These are phyloP conservation scores for Cutaneotrichosporon curvatum DNA, from an alignment of 1,284 basidiomycete species.

Conservation along the genomic window DNA sequence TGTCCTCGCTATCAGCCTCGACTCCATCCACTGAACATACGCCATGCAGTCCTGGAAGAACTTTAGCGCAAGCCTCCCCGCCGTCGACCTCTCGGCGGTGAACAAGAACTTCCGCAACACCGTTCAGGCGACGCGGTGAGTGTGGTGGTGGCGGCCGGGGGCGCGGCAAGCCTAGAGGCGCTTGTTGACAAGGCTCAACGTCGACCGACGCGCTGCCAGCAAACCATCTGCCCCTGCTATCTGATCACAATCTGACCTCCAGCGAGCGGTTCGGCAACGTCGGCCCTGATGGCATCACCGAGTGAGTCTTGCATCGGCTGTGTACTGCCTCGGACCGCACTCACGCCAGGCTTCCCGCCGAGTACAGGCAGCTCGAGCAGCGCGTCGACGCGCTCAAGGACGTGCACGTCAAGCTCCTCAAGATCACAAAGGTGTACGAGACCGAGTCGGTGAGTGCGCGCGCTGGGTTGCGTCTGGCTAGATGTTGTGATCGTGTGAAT, in stretches of 20 bases:
- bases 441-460: constrained; percentile 51
- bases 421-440: constrained; percentile 79
- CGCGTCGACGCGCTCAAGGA: constrained; percentile 85
- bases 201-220: no score
- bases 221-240: no score
- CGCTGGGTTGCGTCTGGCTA: neutral
- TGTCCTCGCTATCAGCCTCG: no score
- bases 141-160: constrained; percentile 1
- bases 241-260: constrained; percentile 3
- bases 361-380: constrained; percentile 92
- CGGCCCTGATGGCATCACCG: constrained; percentile 86
- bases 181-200: no score
- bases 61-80: constrained; percentile 36
- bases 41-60: constrained; percentile 44
- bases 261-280: constrained; percentile 82
- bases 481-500: no score
- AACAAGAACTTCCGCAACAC: constrained; percentile 77
- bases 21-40: constrained; percentile 5
- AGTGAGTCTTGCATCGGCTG: constrained; percentile 50
- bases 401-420: constrained; percentile 72
- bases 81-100: constrained; percentile 48
- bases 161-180: no score
- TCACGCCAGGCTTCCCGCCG: constrained; percentile 49
- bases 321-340: neutral
- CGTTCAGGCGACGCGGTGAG: constrained; percentile 69